Evolutionary conservation across 139 green algal genomes (phyloP).

Genomic region (Mychonastes homosphaera): DNA sequence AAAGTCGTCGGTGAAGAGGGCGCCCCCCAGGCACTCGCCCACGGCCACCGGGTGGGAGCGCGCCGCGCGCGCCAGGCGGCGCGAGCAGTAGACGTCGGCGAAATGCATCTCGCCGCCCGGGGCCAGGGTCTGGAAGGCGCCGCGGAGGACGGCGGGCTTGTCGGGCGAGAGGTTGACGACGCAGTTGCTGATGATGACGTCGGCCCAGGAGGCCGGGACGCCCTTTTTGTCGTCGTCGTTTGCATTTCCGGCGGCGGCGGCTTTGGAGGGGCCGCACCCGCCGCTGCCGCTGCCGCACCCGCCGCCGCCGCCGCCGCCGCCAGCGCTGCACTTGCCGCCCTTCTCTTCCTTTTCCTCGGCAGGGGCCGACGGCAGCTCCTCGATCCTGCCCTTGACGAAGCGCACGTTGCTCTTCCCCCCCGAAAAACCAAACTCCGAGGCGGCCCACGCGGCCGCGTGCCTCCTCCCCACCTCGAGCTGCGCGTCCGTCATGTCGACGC

Average conservation of each 20-base stretch:
- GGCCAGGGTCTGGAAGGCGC: constrained; percentile 68
- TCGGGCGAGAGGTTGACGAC: constrained; percentile 85
- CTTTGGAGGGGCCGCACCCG: no score
- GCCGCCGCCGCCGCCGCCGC: background rate
- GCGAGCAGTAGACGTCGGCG: constrained; percentile 85
- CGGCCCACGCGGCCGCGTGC: constrained; percentile 49
- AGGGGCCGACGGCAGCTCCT: no score
- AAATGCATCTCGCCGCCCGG: constrained; percentile 94
- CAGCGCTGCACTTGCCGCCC: no score
- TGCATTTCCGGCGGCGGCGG: no score
- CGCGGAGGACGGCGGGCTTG: constrained; percentile 58
- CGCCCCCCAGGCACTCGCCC: constrained; percentile 89
- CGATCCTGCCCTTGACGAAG: constrained; percentile 63
- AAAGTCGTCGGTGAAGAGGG: constrained; percentile 92
- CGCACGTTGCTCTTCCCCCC: constrained; percentile 75
- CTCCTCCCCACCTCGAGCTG: constrained; percentile 74
- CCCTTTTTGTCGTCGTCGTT: no score
- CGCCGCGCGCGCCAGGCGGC: constrained; percentile 50
- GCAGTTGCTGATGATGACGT: constrained; percentile 86
- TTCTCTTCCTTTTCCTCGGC: no score
- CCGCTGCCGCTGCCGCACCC: background rate
- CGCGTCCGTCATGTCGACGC: constrained; percentile 91
- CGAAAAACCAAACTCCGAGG: constrained; percentile 42
- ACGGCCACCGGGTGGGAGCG: constrained; percentile 47
- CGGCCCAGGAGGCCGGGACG: constrained; percentile 21